A percentile compares a stretch with the other conserved stretches of the same genome.
These are phyloP conservation scores for Colletotrichum theobromicola DNA, from an alignment of 2,329 filamentous ascomycete genomes.

Conservation along the genomic window DNA sequence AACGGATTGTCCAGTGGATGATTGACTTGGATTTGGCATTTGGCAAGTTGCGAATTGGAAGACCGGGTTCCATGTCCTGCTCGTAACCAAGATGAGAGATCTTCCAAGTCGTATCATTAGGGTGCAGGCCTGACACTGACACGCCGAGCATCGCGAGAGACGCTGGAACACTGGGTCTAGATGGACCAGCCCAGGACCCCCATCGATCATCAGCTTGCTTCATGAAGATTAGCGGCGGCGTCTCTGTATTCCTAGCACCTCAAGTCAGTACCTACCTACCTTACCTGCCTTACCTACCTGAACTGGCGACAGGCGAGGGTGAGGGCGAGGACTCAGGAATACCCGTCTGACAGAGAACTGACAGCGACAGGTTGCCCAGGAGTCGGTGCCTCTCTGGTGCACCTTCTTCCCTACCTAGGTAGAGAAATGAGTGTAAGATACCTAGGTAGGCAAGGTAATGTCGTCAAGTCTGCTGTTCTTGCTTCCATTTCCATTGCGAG, in stretches of 20 bases:
- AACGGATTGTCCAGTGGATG: not conserved
- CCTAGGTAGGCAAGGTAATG: too few relatives aligned
- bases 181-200: not conserved
- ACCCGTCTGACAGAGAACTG: too few relatives aligned
- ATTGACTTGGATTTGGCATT: not conserved
- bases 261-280: not conserved
- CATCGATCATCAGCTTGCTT: conserved; percentile 2
- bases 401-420: too few relatives aligned
- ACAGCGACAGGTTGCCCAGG: too few relatives aligned
- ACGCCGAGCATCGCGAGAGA: not conserved
- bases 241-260: not conserved
- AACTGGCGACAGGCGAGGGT: too few relatives aligned
- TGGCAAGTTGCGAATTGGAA: not conserved
- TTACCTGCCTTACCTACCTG: too few relatives aligned
- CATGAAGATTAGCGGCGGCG: conserved; percentile 9
- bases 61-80: not conserved
- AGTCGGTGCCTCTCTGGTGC: too few relatives aligned
- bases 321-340: too few relatives aligned
- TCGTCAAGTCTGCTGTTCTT: not conserved
- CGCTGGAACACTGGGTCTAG: conserved; percentile 2
- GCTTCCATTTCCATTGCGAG: not conserved
- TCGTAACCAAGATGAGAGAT: not conserved
- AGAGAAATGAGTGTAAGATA: too few relatives aligned
- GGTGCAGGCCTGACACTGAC: not conserved
- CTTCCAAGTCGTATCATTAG: not conserved